Base-by-base conservation (phyloP, 164 flowering plant species). In the Euptelea pleiosperma region DNA sequence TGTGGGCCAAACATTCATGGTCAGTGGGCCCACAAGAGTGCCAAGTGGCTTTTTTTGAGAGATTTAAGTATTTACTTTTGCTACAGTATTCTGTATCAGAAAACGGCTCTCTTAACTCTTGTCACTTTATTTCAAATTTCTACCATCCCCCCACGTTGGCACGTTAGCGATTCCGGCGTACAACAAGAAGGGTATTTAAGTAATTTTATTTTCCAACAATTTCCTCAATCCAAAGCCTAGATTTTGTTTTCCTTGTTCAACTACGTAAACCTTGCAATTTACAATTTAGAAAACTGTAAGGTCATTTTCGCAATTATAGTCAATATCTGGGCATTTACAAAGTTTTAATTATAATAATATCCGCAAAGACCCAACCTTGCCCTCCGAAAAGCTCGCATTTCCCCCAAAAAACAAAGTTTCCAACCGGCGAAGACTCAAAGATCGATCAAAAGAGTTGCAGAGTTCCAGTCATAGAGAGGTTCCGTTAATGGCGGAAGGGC, bases 401-500 rank as follows among this genome's bases (percentile, higher is more conserved):
- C 55, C 66, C 51, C 63, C 47, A 16, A 64, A 51, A 15, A 48
- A 48, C 5, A 7, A 29, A 43, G 28, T 9, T 15, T 33, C 36
- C 22, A 36, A 40, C 30, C 3, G 33, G 25, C 22, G 51, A 57
- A 44, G 39, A 57, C 41, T 44, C 8, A 41, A 56, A 55, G 47
- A 39, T 55, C 58, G 60, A 57, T 57, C 52, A 10, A 43, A 14
- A 14, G 58, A 45, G 34, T 11, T 52, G 40, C 14, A 40, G 58
- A 56, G 70, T 39, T 65, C 53, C 67, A 39, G n/a, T 41, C 61
- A 59, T 51, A 70, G 63, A 49, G 64, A 60, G 49, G 7, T 21
- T 37, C 24, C 77, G 62, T 65, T 75, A 65, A 85, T 88, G 91
- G 93, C 79, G 88, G 93, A 82, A 60, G 77, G 50, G 22, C 59